Evolutionary conservation across 2,329 filamentous ascomycete species (phyloP), one percentile per base, ranked within the genome.

Genomic region (Aspergillus pseudonomiae): DNA sequence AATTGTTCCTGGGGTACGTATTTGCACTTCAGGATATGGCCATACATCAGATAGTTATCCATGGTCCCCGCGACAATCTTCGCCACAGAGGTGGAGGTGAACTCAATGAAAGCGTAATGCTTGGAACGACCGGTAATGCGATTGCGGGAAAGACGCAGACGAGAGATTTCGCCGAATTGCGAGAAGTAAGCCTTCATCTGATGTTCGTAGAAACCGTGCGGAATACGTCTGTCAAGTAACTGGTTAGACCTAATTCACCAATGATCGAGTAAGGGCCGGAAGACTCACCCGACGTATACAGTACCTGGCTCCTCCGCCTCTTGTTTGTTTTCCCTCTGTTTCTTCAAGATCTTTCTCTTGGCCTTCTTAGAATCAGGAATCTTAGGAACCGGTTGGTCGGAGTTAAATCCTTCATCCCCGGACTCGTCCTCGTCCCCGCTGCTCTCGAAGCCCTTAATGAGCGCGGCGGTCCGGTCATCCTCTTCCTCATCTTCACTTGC

Each of bases 31-130:
- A 99, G 84, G 66, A 98, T 91, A 77, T 97, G 94, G 6, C 93
- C 92, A 77, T 97, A 98, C 74, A 99, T 86, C 45, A 98, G 88
- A 80, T 99, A 99, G 81, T 94, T 96, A 84, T 97, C 88, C 95
- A 99, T 99, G 26, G 95, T 97, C 81, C 93, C 92, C 57, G 92
- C 90, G 34, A 96, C 94, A 70, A 98, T 93, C 72, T 92, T 90
- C 45, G 95, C 94, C n/a, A 93, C 91, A 62, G 93, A 89, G 39
- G 84, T 82, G 7, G 86, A 87, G 2, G 81, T 81, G 74, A 99
- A 99, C 80, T 99, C 93, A 74, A 99, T 86, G 78, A 97, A 99
- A 36, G 93, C 95, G 75, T 91, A 96, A 83, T 98, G 95, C 83
- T 95, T 96, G 77, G 91, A 93, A 63, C 88, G 88, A 61, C 95